phyloP scores from a whole-genome alignment of 306 rosid genomes.

The Citrullus colocynthis region DNA sequence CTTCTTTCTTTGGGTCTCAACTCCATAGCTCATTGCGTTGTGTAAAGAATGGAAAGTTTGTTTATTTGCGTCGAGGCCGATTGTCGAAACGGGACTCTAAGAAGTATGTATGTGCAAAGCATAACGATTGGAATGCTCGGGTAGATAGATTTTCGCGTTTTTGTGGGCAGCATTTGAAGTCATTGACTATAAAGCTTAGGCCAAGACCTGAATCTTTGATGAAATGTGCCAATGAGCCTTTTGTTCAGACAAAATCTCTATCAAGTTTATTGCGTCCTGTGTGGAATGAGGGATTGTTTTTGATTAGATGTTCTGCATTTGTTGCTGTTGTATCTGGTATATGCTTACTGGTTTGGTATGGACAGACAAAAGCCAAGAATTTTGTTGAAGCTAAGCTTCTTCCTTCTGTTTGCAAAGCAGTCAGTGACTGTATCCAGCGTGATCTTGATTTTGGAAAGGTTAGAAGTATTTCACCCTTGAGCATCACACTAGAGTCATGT shows the following conservation, averaged over 20 bases:
- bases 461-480: conserved; percentile 62
- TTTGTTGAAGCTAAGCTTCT: conserved; percentile 53
- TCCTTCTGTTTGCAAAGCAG: conserved; percentile 66
- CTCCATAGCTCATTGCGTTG: conserved; percentile 29
- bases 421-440: conserved; percentile 63
- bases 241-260: conserved; percentile 33
- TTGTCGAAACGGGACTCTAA: conserved; percentile 21
- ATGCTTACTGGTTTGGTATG: conserved; percentile 71
- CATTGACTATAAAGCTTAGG: conserved; percentile 33
- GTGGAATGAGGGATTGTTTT: conserved; percentile 65
- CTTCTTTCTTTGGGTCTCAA: conserved; percentile 42
- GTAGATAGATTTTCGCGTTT: conserved; percentile 40
- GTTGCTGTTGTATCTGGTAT: conserved; percentile 56
- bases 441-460: conserved; percentile 74
- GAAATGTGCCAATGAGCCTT: conserved; percentile 48
- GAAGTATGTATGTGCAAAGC: conserved; percentile 31
- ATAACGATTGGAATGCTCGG: conserved; percentile 34
- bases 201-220: conserved; percentile 30
- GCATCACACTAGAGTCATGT: conserved; percentile 74
- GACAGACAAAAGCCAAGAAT: conserved; percentile 52
- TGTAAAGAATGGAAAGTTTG: conserved; percentile 19
- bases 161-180: conserved; percentile 49
- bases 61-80: conserved; percentile 20
- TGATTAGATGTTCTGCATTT: conserved; percentile 59
- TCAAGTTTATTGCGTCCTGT: conserved; percentile 32